Evolutionary conservation across 345 rosid species (phyloP).

Genomic region (Arabis hirsuta): DNA sequence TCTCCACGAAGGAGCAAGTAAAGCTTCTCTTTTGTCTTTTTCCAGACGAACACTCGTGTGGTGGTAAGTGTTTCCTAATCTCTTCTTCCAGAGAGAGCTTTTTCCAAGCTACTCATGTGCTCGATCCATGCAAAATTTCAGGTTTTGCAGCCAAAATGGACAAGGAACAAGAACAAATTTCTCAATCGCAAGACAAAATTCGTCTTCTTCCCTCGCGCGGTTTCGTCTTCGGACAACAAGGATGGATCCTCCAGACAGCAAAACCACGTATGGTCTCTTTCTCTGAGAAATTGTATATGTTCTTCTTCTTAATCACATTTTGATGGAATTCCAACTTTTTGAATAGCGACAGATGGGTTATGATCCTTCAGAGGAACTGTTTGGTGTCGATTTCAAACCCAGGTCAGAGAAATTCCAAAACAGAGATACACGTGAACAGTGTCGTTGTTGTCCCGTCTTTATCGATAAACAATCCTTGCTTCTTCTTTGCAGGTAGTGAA

Average conservation of each 20-base stretch:
- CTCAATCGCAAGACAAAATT: conserved; percentile 40
- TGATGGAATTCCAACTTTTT: conserved; percentile 5
- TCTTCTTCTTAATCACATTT: neutral
- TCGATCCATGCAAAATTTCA: conserved; percentile 45
- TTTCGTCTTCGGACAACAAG: conserved; percentile 54
- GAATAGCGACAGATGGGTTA: conserved; percentile 58
- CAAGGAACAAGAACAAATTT: conserved; percentile 29
- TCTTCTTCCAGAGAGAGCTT: neutral
- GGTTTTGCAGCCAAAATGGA: conserved; percentile 47
- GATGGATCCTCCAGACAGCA: conserved; percentile 52
- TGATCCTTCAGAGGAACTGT: conserved; percentile 82
- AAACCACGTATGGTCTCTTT: conserved; percentile 45
- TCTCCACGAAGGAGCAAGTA: neutral
- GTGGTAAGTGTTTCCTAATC: conserved; percentile 30
- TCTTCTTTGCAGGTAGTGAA: too few relatives aligned
- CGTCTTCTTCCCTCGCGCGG: conserved; percentile 43
- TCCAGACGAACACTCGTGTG: conserved; percentile 26
- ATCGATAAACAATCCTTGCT: too few relatives aligned
- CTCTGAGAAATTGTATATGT: conserved; percentile 2
- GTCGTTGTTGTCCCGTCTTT: too few relatives aligned
- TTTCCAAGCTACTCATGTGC: conserved; percentile 35
- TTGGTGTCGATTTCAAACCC: conserved; percentile 63
- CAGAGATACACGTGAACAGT: too few relatives aligned
- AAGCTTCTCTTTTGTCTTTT: conserved; percentile 12
- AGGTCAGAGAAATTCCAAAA: conserved; percentile 48